Evolutionary conservation across 495 filamentous ascomycete species (phyloP).

Genomic region (Letharia columbiana): DNA sequence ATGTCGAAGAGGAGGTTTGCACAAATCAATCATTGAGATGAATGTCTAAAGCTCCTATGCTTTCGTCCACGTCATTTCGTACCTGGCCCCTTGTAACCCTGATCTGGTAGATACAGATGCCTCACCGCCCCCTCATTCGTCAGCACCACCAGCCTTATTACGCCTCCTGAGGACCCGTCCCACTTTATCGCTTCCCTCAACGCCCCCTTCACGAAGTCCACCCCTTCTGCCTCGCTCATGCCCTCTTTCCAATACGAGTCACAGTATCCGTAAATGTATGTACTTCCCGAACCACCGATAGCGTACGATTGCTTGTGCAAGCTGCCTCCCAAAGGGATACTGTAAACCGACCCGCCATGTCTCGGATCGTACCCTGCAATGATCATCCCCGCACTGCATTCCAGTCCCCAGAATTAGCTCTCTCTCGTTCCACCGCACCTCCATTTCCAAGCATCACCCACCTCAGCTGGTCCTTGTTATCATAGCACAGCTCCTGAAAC

Average conservation of each 20-base stretch:
- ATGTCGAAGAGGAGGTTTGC: neutral
- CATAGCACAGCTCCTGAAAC: constrained; percentile 95
- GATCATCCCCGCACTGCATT: constrained; percentile 79
- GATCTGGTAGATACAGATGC: constrained; percentile 85
- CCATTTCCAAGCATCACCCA: constrained; percentile 32
- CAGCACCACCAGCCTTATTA: constrained; percentile 94
- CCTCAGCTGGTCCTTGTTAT: constrained; percentile 89
- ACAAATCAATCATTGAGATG: neutral
- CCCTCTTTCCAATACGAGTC: constrained; percentile 92
- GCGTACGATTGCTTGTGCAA: constrained; percentile 95
- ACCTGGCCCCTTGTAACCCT: constrained; percentile 61
- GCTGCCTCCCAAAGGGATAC: constrained; percentile 91
- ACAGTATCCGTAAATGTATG: constrained; percentile 98
- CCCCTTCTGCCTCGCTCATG: constrained; percentile 90
- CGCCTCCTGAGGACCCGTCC: constrained; percentile 97
- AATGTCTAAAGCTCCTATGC: neutral
- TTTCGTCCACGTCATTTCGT: constrained; percentile 30
- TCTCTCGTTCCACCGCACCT: neutral
- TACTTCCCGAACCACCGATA: constrained; percentile 94
- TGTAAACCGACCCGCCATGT: constrained; percentile 93
- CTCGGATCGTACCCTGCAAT: constrained; percentile 92
- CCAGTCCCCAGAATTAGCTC: neutral
- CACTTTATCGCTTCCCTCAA: constrained; percentile 94
- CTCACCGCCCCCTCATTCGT: constrained; percentile 79
- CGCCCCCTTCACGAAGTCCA: constrained; percentile 83